Percentiles rank a stretch among this genome's conserved stretches.
Evolutionary conservation across 495 filamentous ascomycete species (phyloP).

Genomic region (Aspergillus taichungensis): DNA sequence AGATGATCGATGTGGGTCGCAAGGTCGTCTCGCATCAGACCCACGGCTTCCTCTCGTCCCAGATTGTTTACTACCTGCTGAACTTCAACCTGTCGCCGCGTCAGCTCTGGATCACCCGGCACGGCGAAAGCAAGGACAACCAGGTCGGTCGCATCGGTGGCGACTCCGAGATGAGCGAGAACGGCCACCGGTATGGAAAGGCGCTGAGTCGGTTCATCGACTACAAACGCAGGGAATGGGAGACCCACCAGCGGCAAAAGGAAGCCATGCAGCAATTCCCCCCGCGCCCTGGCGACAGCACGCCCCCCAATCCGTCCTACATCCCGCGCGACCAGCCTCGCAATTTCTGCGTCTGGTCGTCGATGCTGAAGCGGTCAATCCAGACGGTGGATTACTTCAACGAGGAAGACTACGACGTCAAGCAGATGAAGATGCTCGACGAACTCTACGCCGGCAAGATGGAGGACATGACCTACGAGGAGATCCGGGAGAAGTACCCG

Average conservation of each 20-base stretch:
- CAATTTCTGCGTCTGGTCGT: conserved; percentile 97
- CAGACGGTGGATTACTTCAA: conserved; percentile 82
- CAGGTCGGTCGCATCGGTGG: conserved; percentile 72
- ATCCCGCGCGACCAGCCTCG: conserved; percentile 49
- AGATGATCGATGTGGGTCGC: conserved; percentile 96
- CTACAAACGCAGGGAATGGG: conserved; percentile 64
- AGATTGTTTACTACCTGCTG: conserved; percentile 84
- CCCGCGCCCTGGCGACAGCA: conserved; percentile 77
- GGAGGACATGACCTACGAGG: conserved; percentile 89
- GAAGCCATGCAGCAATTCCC: conserved; percentile 64
- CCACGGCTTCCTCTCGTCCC: conserved; percentile 80
- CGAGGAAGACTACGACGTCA: conserved; percentile 95
- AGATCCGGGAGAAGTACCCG: conserved; percentile 64
- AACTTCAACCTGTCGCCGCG: conserved; percentile 94
- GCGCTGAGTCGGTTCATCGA: conserved; percentile 71
- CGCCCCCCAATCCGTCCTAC: conserved; percentile 88
- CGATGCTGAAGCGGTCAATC: conserved; percentile 82
- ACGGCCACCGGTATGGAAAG: conserved; percentile 62
- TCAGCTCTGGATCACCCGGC: conserved; percentile 96
- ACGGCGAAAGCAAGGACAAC: conserved; percentile 82
- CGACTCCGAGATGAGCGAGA: conserved; percentile 69
- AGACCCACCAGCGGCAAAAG: conserved; percentile 65
- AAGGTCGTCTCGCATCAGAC: conserved; percentile 88
- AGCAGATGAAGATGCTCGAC: conserved; percentile 97
- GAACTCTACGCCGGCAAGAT: conserved; percentile 88